Conservation (phyloP, 148 eudicot species). For the Amaranthus cruentus region DNA sequence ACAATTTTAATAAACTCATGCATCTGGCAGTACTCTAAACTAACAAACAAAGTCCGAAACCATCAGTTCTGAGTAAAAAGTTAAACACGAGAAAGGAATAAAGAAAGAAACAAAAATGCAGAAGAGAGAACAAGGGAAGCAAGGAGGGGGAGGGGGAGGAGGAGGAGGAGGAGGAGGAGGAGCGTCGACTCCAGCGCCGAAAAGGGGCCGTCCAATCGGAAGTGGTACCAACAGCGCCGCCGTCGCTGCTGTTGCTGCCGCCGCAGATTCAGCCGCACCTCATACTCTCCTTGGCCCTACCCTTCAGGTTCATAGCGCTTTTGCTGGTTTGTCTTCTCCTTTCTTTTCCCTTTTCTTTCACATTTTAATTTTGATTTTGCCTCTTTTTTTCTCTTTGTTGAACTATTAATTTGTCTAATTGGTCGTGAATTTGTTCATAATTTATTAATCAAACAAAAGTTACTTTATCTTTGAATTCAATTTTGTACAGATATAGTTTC, state of each 20-base stretch:
- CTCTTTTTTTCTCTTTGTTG: background rate
- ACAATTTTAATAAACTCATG: no score
- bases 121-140: slow-evolving; percentile 66
- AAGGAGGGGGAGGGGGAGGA: slow-evolving; percentile 30
- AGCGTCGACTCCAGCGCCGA: slow-evolving; percentile 51
- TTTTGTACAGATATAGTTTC: no score
- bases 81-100: no score
- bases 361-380: no score
- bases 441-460: no score
- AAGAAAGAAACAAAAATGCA: slow-evolving; percentile 41
- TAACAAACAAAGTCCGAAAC: no score
- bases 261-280: slow-evolving; percentile 57
- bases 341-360: background rate
- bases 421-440: no score
- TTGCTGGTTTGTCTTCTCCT: slow-evolving; percentile 52
- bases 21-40: no score
- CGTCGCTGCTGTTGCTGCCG: slow-evolving; percentile 52
- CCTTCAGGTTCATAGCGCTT: slow-evolving; percentile 72
- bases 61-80: no score
- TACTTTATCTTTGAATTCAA: no score
- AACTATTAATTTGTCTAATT: no score
- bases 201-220: slow-evolving; percentile 90
- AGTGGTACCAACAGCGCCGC: slow-evolving; percentile 56
- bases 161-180: slow-evolving; percentile 26
- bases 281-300: slow-evolving; percentile 77